Base-by-base conservation (phyloP, 169 alveolate genomes). In the Plasmodium ovale region DNA sequence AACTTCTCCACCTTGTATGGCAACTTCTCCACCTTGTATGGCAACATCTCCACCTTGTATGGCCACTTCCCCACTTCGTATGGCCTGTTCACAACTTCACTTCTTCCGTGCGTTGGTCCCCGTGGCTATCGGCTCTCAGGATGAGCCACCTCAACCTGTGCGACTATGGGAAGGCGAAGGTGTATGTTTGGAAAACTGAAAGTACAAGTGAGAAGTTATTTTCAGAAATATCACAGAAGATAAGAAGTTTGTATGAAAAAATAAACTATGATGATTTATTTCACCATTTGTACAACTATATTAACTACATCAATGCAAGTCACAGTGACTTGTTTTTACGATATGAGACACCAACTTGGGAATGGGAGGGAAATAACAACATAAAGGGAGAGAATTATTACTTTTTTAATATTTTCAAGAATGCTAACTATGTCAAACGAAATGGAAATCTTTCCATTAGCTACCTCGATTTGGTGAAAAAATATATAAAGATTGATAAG, bases 171-270 rank as follows among this genome's bases (percentile, higher is more conserved):
- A 84, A 68, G 47, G 91, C 82, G 14, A 84, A 84, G 25, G 91
- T 84, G 10, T 84, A 84, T 44, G 39, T 84, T 25, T 84, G 91
- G 91, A 84, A 84, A 44, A 84, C 91, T 6, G 91, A 84, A 16
- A 39, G 47, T 5, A 84, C 91, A 21, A 54, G 85, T 31, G 87
- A 84, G n/a, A 62, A 84, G 35, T 23, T 84, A 47, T 84, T 84
- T 44, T 44, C 10, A 1, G 87, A 84, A 5, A 33, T 84, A 12
- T 65, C 82, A n/a, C 14, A 54, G 7, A 84, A 84, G 19, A 59
- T 84, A 59, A 68, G 67, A 60, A 67, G 64, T 47, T 64, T 84
- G 31, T 84, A 84, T 44, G 91, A 71, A 31, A 53, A 68, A 47
- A 68, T 84, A 67, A 84, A 68, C 16, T 84, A 84, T 19, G 91